Conservation (phyloP, 1,284 basidiomycete genomes). For the Apiotrichum gracile region DNA sequence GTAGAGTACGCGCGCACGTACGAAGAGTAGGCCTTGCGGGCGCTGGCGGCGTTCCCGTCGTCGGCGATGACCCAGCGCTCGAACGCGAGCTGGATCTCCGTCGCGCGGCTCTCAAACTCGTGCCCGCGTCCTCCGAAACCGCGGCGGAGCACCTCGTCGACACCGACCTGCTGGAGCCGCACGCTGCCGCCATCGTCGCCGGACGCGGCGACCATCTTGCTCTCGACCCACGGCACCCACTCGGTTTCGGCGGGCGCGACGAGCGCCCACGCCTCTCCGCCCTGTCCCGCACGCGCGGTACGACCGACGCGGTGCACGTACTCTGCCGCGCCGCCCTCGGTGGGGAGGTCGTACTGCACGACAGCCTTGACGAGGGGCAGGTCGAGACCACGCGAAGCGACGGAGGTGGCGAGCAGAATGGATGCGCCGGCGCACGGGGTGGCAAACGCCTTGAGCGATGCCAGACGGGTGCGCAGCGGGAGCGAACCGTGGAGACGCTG, state of each 20-base stretch:
- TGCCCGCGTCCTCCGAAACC: conserved; percentile 78
- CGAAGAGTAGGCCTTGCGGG: conserved; percentile 81
- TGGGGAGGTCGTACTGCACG: conserved; percentile 94
- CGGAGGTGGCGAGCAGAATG: conserved; percentile 88
- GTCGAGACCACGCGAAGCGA: conserved; percentile 96
- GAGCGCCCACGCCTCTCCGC: conserved; percentile 87
- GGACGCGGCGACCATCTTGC: conserved; percentile 56
- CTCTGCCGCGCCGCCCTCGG: conserved; percentile 92
- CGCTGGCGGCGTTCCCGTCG: conserved; percentile 70
- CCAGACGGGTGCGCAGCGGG: conserved; percentile 70
- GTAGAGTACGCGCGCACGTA: conserved; percentile 97
- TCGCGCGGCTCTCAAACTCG: conserved; percentile 86
- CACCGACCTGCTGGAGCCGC: conserved; percentile 56
- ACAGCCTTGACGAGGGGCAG: conserved; percentile 90
- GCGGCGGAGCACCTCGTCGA: conserved; percentile 65
- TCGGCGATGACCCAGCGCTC: conserved; percentile 84
- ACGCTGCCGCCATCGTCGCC: conserved; percentile 42
- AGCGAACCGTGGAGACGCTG: conserved; percentile 95
- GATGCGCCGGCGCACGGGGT: conserved; percentile 50
- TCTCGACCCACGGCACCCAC: conserved; percentile 84
- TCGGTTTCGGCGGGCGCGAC: conserved; percentile 73
- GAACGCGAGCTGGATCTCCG: conserved; percentile 89
- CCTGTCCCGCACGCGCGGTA: conserved; percentile 87
- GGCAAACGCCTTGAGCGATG: conserved; percentile 76
- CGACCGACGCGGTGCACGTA: conserved; percentile 96